Conservation (phyloP, 768 basidiomycete species). For the Zangia roseola region DNA sequence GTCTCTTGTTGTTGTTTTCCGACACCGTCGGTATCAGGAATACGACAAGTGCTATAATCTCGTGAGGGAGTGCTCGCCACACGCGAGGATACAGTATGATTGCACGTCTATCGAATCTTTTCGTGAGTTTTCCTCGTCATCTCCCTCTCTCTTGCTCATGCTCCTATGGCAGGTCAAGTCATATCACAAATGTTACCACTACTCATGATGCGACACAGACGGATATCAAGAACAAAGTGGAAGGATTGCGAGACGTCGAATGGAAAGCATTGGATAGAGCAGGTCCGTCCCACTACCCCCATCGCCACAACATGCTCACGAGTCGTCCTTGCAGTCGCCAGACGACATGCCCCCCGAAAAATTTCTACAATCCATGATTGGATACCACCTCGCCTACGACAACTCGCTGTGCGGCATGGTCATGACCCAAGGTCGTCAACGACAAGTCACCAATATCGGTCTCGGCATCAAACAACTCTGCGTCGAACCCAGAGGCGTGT, state of each 20-base stretch:
- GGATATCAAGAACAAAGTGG: conserved; percentile 77
- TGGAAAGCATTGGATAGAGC: conserved; percentile 84
- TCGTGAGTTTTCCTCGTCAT: conserved; percentile 44
- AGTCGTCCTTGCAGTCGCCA: conserved; percentile 50
- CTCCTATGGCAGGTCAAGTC: conserved; percentile 50
- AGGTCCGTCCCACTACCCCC: conserved; percentile 42
- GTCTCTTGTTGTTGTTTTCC: neutral
- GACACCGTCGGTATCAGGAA: conserved; percentile 46
- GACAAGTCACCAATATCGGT: conserved; percentile 79
- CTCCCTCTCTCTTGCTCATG: neutral
- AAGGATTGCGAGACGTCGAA: conserved; percentile 55
- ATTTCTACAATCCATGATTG: conserved; percentile 72
- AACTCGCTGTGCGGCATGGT: conserved; percentile 79
- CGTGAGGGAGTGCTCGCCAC: conserved; percentile 58
- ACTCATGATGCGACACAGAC: conserved; percentile 83
- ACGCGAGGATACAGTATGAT: conserved; percentile 52
- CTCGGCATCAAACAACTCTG: conserved; percentile 71
- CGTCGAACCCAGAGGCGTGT: conserved; percentile 58
- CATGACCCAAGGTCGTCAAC: conserved; percentile 75
- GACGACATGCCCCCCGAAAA: conserved; percentile 64
- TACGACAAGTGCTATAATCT: conserved; percentile 66
- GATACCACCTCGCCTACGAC: conserved; percentile 70
- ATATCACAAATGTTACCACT: conserved; percentile 75
- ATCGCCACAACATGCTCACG: conserved; percentile 1
- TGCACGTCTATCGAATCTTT: conserved; percentile 62